Base-by-base conservation (phyloP, 164 flowering plant genomes). In the Umbellularia californica region DNA sequence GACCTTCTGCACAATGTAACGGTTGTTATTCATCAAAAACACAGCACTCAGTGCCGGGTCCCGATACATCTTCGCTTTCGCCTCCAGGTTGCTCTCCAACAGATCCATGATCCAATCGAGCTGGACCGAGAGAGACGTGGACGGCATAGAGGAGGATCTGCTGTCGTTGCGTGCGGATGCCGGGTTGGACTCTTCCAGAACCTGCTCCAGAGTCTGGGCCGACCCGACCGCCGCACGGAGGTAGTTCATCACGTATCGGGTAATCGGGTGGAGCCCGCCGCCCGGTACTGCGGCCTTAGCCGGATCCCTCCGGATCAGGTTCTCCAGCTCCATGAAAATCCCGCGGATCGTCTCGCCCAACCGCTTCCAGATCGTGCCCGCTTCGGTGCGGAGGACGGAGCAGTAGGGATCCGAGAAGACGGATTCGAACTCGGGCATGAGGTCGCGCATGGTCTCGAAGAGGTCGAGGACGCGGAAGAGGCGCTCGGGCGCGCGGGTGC, bases 221-320 rank as follows among this genome's bases (percentile, higher is more conserved):
- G 95, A 88, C 3, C 90, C 80, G 47, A 94, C 91, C 0, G 97
- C 97, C 0, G 97, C 97, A 0, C 90, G 84, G 50, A 94, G 85
- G 76, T 96, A 96, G 73, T 96, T 96, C 97, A 96, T 88, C 30
- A 94, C 99, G 25, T 96, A 96, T 0, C 98, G 86, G 2, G 98
- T 96, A 51, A 96, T 91, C 0, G 98, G 97, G 70, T 96, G 99
- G 15, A 90, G 81, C 1, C 91, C 94, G 20, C 98, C 98, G 3
- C 97, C 94, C 12, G 98, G 98, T 13, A 91, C 90, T 0, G 92
- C 81, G 1, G 85, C 76, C 69, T 90, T 91, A 0, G 97, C 91
- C 1, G 97, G 97, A 70, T 96, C 98, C 23, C 95, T 84, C 2
- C 93, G 80, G 50, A 96, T 92, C 73, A 87, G 73, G 80, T 90